Percentiles rank a stretch among this genome's conserved stretches.
Conservation (phyloP, 225 moss, liverwort and hornwort species). For the Sphagnum tenellum region DNA sequence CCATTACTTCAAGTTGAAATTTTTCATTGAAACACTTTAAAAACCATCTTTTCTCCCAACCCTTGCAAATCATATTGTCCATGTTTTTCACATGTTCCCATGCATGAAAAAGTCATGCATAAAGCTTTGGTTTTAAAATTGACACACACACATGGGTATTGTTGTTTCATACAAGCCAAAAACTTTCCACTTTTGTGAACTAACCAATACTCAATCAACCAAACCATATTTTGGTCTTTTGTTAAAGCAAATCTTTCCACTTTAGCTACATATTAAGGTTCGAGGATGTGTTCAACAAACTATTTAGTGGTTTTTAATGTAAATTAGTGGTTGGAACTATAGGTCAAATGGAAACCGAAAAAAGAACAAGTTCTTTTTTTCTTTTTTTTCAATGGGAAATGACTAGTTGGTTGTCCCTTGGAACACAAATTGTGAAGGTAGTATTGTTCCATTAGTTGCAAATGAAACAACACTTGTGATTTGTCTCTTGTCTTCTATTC, state of each 20-base stretch:
- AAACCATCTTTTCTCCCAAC: no score
- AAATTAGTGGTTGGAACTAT: no score
- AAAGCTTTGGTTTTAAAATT: no score
- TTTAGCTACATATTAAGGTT: not conserved
- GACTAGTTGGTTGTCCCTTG: not conserved
- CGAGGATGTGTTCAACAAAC: not conserved
- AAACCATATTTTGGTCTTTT: not conserved
- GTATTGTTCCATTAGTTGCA: not conserved
- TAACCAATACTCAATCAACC: not conserved
- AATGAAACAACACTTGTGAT: not conserved
- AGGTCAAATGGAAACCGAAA: not conserved
- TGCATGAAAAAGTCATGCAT: no score
- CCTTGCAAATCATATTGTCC: no score
- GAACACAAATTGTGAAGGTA: constrained; percentile 3
- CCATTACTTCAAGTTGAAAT: no score
- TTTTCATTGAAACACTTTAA: no score
- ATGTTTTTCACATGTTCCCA: no score
- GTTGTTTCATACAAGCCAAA: not conserved
- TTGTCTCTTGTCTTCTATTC: not conserved
- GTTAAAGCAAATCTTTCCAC: not conserved
- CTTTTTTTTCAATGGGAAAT: not conserved
- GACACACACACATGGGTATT: not conserved
- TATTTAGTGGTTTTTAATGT: not conserved
- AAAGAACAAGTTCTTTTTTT: not conserved
- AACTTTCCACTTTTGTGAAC: not conserved